Evolutionary conservation across 164 flowering plant species (phyloP), one percentile per base, ranked within the genome.

Genomic region (Vitis rotundifolia): DNA sequence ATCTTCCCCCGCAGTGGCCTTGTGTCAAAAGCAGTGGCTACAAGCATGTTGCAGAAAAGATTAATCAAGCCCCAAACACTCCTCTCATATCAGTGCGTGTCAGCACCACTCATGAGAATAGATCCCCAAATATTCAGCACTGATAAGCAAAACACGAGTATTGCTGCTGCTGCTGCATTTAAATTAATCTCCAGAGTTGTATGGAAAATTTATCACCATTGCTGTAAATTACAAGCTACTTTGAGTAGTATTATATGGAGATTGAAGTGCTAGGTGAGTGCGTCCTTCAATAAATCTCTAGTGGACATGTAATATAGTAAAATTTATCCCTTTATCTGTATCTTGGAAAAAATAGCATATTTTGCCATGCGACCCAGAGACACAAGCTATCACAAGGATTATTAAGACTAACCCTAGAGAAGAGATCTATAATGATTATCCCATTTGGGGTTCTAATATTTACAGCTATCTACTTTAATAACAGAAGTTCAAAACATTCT

Each of bases 71-170:
- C 14, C 15, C 66, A 66, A 48, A 51, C 48, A 60, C 8, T 62
- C 54, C 67, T 31, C 74, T 63, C 52, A 15, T 58, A 57, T 68
- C 81, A 57, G 67, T 58, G 59, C 12, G 67, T 19, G 19, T 16
- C 11, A 61, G 4, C 29, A 18, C 54, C 44, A 65, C 73, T 64
- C 75, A 61, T 58, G 80, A 75, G 68, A 80, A 77, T 18, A 77
- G 66, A 58, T 71, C 80, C 28, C 81, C 79, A 58, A 77, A 75
- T 64, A 71, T 78, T 67, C 77, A 69, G 65, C 73, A 51, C 1
- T 68, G 31, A 57, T 64, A 19, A 63, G 19, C 37, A 37, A 63
- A 49, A 44, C 1, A 13, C 48, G 49, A 62, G 14, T n/a, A 61
- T 9, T 19, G n/a, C 57, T 11, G 14, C 9, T 7, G 16, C 2